Evolutionary conservation across 257 asterid species (phyloP).

Genomic region (Rehmannia glutinosa): DNA sequence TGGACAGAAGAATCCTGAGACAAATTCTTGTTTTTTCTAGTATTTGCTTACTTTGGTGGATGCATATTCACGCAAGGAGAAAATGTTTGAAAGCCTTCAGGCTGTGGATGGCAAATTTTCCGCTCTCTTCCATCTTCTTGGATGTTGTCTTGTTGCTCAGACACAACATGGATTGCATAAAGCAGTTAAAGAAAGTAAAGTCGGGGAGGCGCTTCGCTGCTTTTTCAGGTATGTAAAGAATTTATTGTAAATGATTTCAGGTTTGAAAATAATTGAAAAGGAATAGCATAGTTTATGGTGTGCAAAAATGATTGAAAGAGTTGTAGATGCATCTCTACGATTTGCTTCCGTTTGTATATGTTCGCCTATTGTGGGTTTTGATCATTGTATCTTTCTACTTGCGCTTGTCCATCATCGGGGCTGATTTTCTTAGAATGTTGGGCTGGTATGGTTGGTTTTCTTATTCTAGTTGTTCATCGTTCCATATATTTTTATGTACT

Average conservation of each 20-base stretch:
- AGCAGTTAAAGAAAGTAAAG: slow-evolving; percentile 54
- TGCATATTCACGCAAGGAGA: slow-evolving; percentile 69
- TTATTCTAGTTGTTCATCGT: background rate
- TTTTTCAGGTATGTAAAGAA: slow-evolving; percentile 65
- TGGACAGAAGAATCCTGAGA: slow-evolving; percentile 30
- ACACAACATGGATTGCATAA: slow-evolving; percentile 58
- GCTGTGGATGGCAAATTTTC: slow-evolving; percentile 55
- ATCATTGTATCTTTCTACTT: background rate
- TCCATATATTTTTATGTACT: slow-evolving; percentile 2
- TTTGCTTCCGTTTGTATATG: background rate
- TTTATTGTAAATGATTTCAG: background rate
- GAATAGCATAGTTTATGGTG: slow-evolving; percentile 1
- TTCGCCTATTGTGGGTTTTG: background rate
- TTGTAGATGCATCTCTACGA: background rate
- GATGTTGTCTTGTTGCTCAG: slow-evolving; percentile 88
- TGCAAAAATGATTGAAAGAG: background rate
- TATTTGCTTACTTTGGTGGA: slow-evolving; percentile 81
- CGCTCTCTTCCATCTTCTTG: slow-evolving; percentile 76
- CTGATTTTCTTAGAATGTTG: slow-evolving; percentile 9
- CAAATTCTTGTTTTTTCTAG: slow-evolving; percentile 36
- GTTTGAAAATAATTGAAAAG: background rate
- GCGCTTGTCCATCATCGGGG: slow-evolving; percentile 15
- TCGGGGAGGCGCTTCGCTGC: slow-evolving; percentile 77
- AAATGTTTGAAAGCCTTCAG: slow-evolving; percentile 70
- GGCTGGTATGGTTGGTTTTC: slow-evolving; percentile 12